These are phyloP conservation scores for Tephrocybe sp. DNA, from an alignment of 768 basidiomycete genomes.

Conservation along the genomic window DNA sequence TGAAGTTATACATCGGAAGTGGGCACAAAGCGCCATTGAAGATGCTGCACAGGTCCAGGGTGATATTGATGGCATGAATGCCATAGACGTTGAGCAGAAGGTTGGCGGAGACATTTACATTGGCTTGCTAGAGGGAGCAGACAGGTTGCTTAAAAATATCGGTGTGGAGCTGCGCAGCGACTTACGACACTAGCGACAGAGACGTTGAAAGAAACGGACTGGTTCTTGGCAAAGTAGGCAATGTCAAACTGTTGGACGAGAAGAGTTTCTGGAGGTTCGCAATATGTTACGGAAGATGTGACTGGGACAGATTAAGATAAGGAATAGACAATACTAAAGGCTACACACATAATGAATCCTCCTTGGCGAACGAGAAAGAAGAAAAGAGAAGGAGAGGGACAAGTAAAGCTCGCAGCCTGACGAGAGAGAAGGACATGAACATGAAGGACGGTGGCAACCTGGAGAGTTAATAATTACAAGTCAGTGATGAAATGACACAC, in stretches of 20 bases:
- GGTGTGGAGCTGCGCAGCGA: slow-evolving; percentile 18
- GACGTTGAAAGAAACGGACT: slow-evolving; percentile 80
- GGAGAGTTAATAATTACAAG: neutral
- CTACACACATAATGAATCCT: slow-evolving; percentile 61
- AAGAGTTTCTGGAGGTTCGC: slow-evolving; percentile 73
- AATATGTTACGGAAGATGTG: slow-evolving; percentile 88
- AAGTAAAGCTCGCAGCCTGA: slow-evolving; percentile 67
- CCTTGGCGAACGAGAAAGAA: slow-evolving; percentile 41
- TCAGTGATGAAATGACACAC: slow-evolving; percentile 1
- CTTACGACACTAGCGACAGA: slow-evolving; percentile 84
- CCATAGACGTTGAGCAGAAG: slow-evolving; percentile 88
- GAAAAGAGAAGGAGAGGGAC: slow-evolving; percentile 36
- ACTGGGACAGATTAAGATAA: slow-evolving; percentile 39
- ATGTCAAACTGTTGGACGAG: slow-evolving; percentile 79
- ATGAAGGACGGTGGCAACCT: slow-evolving; percentile 39
- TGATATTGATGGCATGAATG: slow-evolving; percentile 74
- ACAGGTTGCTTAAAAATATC: slow-evolving; percentile 14
- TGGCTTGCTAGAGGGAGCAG: slow-evolving; percentile 47
- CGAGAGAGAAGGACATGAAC: slow-evolving; percentile 68
- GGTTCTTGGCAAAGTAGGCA: slow-evolving; percentile 64
- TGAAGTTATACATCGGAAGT: slow-evolving; percentile 81
- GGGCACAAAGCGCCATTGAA: slow-evolving; percentile 82
- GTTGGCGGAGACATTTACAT: slow-evolving; percentile 80
- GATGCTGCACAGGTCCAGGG: slow-evolving; percentile 82
- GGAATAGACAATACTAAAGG: slow-evolving; percentile 1